Conservation (phyloP, 208 protist species). For the Angomonas deanei region DNA sequence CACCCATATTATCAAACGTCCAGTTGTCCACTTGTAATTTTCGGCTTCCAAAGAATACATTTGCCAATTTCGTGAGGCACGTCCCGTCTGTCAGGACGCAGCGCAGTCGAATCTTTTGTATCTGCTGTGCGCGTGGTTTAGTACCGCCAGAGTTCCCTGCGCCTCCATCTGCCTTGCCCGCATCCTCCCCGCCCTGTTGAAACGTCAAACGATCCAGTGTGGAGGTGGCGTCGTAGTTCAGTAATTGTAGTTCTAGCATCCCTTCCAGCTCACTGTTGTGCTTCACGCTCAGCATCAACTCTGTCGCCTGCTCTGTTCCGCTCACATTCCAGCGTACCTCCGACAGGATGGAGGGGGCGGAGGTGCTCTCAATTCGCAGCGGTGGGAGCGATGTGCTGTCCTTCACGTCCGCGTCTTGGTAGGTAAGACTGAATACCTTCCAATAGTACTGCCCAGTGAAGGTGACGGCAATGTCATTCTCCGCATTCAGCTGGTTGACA, state of each 20-base stretch:
- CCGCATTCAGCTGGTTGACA: constrained; percentile 79
- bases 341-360: constrained; percentile 34
- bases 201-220: constrained; percentile 41
- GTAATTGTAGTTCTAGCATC: constrained; percentile 62
- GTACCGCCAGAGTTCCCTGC: neutral
- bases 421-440: constrained; percentile 65
- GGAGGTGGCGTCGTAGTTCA: constrained; percentile 74
- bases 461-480: constrained; percentile 82
- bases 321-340: constrained; percentile 61
- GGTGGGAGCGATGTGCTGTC: constrained; percentile 58
- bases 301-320: constrained; percentile 54
- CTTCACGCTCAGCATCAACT: constrained; percentile 37
- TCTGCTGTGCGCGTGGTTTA: constrained; percentile 13
- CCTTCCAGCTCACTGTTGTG: constrained; percentile 61
- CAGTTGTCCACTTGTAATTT: constrained; percentile 23
- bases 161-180: constrained; percentile 2
- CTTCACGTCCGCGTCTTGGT: constrained; percentile 23
- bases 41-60: constrained; percentile 53
- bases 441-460: constrained; percentile 80
- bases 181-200: constrained; percentile 17
- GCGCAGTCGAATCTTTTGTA: constrained; percentile 55
- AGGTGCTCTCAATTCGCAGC: constrained; percentile 36
- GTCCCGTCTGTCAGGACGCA: constrained; percentile 43
- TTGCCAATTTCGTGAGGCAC: constrained; percentile 40
- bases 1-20: constrained; percentile 54